Evolutionary conservation across 257 asterid genomes (phyloP), one percentile per base, ranked within the genome.

Genomic region (Ilex aquifolium): DNA sequence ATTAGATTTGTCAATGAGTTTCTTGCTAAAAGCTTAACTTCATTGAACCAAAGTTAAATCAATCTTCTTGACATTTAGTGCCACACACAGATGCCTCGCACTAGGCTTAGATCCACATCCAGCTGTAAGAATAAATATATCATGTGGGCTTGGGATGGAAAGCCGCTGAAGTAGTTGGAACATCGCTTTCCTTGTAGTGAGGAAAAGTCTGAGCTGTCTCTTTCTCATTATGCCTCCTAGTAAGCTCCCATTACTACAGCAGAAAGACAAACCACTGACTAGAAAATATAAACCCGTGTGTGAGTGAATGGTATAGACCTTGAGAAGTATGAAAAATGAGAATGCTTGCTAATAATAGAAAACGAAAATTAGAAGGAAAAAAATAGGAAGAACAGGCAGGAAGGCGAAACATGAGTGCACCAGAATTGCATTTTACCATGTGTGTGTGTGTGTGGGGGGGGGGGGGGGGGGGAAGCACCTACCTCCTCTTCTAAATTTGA

Each of bases 121-220:
- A 76, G 72, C 72, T 64, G 73, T 67, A 73, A 31, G 62, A 61
- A 56, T 46, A 58, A 66, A 67, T 54, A 42, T 55, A 56, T 71
- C 74, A 65, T 66, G 69, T 63, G 73, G 64, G 63, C 66, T 46
- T 57, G 69, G 62, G 60, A 64, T 60, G 62, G 75, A 62, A 65
- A 54, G 56, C 1, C 65, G 65, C 63, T 48, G 30, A 50, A 59
- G 75, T 71, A 58, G 79, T 66, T 57, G 74, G 64, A 32, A 55
- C 56, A 31, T 63, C 74, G 62, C 75, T 65, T 57, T 78, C 82
- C 63, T 56, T 62, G 64, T 29, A 58, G 65, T 14, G 53, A 10
- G 60, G 57, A 65, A 65, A 21, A 32, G 31, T n/a, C 68, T 32
- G 59, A 54, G 13, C 11, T 5, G 65, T 69, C 72, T 69, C 69